Percentiles rank a stretch among this genome's conserved stretches.
Conservation (phyloP, 305 asterid species). For the Fraxinus velutina region DNA sequence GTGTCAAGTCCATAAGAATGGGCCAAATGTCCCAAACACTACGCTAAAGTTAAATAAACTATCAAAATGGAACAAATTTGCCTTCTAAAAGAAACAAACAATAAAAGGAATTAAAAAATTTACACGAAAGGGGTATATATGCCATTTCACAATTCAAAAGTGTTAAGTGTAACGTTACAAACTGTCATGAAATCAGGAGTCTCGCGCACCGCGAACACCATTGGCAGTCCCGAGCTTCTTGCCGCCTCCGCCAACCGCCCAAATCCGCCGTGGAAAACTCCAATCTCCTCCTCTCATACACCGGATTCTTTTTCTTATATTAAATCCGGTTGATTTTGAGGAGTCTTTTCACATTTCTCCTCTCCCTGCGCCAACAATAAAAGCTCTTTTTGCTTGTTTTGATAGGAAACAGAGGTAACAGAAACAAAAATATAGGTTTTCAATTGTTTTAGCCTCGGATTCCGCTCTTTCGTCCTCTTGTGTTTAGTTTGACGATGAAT, state of each 20-base stretch:
- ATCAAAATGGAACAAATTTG: neutral
- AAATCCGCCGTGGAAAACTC: constrained; percentile 11
- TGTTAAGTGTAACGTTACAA: neutral
- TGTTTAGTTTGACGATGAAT: neutral
- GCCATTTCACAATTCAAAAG: constrained; percentile 7
- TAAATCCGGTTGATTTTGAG: constrained; percentile 20
- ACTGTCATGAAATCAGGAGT: neutral
- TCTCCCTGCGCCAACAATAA: constrained; percentile 19
- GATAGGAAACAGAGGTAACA: neutral
- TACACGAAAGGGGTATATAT: constrained; percentile 17
- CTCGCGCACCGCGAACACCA: constrained; percentile 30
- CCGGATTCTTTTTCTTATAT: constrained; percentile 17
- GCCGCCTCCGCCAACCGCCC: constrained; percentile 30
- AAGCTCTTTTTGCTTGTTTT: constrained; percentile 8
- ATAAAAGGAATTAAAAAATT: neutral
- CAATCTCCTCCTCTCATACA: neutral
- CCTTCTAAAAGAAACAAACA: neutral
- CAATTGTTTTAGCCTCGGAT: neutral
- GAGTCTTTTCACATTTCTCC: constrained; percentile 21
- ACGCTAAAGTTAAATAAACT: neutral
- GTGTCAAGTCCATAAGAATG: neutral
- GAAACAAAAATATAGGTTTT: neutral
- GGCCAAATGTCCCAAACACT: neutral
- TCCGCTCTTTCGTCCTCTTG: neutral
- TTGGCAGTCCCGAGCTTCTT: constrained; percentile 25